A percentile compares a stretch with the other conserved stretches of the same genome.
These are phyloP conservation scores for Platismatia glauca DNA, from an alignment of 495 filamentous ascomycete genomes.

Conservation along the genomic window DNA sequence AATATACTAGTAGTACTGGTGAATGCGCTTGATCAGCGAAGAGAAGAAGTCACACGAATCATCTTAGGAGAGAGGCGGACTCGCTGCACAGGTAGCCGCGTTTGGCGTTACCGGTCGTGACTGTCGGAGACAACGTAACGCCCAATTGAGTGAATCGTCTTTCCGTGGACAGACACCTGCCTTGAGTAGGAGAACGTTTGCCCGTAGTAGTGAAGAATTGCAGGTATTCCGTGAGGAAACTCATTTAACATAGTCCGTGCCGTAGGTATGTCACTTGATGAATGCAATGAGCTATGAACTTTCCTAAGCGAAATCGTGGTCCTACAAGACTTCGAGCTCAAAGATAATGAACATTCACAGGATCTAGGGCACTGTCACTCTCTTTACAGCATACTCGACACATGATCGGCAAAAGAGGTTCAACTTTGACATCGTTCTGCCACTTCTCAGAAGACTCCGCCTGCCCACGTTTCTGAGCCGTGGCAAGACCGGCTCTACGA, in stretches of 20 bases:
- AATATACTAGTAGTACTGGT: not conserved
- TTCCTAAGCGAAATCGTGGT: no score
- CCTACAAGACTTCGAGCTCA: no score
- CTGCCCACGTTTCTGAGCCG: not conserved
- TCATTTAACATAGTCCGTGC: no score
- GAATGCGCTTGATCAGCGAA: not conserved
- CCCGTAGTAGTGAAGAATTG: no score
- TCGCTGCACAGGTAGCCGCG: not conserved
- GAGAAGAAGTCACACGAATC: not conserved
- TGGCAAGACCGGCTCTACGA: not conserved
- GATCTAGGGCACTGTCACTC: no score
- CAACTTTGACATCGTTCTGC: no score
- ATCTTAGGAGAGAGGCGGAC: not conserved
- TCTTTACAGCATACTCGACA: no score
- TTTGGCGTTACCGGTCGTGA: not conserved
- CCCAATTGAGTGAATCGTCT: not conserved
- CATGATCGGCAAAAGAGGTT: no score
- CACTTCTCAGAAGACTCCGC: not conserved
- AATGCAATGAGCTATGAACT: no score
- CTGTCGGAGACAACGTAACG: not conserved
- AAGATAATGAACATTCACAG: no score
- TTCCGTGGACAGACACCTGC: not conserved
- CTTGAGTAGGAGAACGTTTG: not conserved
- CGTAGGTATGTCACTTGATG: no score
- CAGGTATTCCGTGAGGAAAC: no score